Base-by-base conservation (phyloP, 2,329 filamentous ascomycete genomes). In the Tolypocladium guangdongense region DNA sequence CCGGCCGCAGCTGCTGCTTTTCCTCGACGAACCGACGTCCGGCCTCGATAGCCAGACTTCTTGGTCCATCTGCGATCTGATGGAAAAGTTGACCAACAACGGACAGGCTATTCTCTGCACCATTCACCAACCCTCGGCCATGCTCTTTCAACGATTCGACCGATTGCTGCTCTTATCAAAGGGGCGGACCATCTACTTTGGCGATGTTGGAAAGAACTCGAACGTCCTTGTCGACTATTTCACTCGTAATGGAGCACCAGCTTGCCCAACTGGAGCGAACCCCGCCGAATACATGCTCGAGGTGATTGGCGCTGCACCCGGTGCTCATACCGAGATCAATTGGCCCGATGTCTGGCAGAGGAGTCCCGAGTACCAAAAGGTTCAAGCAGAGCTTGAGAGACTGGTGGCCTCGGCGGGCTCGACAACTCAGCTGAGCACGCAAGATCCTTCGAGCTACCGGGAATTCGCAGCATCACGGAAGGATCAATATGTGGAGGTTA, bases 11-110 rank as follows among this genome's bases (percentile, higher is more conserved):
- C 69, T 80, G 14, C 65, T 79, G 0, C 70, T 80, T 8, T 80
- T 81, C 58, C 64, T 81, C 10, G 78, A 81, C 39, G 78, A 81
- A 57, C 78, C 78, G 52, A 72, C 79, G 58, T 59, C 74, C 14
- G 81, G 81, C 55, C 73, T 84, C 12, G 81, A 83, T 61, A 73
- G 69, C 3, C 74, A 82, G 73, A 82, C 78, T 37, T 84, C 85
- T 5, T 88, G 84, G 73, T 85, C 86, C 62, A 88, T 88, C 54
- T 80, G 86, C 27, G 80, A 83, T 24, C 84, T 88, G 66, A 71
- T 89, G 11, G 80, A 81, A 52, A 88, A 87, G 59, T 73, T 86
- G 22, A 73, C 79, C 2, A 64, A 73, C 49, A 67, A 64, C 3
- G 74, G 74, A 2, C 75, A 78, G 57, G 72, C 76, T 2, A 67